A percentile compares a stretch with the other conserved stretches of the same genome.
Conservation (phyloP, 176 grass and related monocot genomes). For the Alopecurus myosuroides region DNA sequence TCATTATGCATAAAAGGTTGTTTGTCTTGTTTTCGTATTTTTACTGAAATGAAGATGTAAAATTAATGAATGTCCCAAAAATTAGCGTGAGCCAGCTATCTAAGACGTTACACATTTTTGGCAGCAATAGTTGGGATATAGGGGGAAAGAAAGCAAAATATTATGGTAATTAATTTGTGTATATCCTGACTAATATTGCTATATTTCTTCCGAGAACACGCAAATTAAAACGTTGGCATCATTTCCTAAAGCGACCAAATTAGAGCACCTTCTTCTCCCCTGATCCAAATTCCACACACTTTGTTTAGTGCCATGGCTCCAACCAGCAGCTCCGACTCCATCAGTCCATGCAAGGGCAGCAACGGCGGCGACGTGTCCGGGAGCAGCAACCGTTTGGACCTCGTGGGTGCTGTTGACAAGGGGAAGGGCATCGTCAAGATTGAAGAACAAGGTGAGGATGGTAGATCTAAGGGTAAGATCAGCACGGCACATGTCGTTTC, state of each 20-base stretch:
- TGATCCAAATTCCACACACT: background rate
- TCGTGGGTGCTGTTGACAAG: background rate
- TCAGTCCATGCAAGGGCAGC: background rate
- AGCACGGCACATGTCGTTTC: background rate
- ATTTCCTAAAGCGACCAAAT: background rate
- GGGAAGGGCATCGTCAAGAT: background rate
- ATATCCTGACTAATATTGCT: background rate
- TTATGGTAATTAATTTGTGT: background rate
- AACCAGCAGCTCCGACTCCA: background rate
- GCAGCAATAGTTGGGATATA: no score
- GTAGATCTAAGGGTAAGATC: conserved; percentile 1
- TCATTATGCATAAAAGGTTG: no score
- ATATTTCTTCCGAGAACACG: background rate
- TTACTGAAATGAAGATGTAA: no score
- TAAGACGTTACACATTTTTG: no score
- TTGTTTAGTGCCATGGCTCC: conserved; percentile 8
- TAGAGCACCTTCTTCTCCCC: background rate
- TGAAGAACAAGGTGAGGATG: background rate
- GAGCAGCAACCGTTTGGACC: background rate
- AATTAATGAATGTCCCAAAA: no score
- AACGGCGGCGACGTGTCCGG: background rate
- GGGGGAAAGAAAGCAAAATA: no score
- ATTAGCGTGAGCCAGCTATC: no score
- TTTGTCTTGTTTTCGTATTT: no score
- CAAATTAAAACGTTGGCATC: background rate